Evolutionary conservation across 176 grass and related monocot genomes (phyloP), one percentile per base, ranked within the genome.

Genomic region (Bromus sterilis): DNA sequence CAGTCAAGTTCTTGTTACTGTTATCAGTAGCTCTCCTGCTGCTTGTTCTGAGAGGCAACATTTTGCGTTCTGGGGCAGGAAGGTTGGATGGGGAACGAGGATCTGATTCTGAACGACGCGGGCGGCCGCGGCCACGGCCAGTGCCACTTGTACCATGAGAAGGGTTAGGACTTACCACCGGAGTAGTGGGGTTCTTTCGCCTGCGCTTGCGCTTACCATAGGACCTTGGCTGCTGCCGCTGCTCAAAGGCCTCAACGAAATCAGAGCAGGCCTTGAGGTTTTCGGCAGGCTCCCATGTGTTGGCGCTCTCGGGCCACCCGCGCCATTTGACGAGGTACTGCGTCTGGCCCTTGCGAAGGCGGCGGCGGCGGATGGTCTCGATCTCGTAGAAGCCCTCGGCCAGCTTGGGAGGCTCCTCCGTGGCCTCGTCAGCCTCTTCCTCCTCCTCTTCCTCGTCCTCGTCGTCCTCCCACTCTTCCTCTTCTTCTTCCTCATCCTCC

Each of bases 241-340:
- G 77, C 74, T 98, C 89, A 16, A 93, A 98, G 46, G 88, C 81
- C 21, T 91, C 88, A 62, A 98, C 62, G 43, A 98, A 81, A 34
- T 91, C 95, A 1, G 86, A 75, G 81, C 90, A 94, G 32, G 74
- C 83, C 66, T 88, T 87, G 23, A 95, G 77, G 34, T 98, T 93
- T 64, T 95, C 90, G 30, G 76, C 53, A 61, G 95, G 90, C 76
- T 95, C 95, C 92, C 88, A 98, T 72, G 95, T 98, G 76, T 91
- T 98, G 16, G 90, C 90, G 11, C 81, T 89, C 73, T 98, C 92
- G 1, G 88, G 92, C 88, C 93, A 98, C 11, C 83, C 81, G 34
- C 88, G 88, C 95, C 96, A 98, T 87, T 98, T 98, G 61, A 98
- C 91, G 32, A 95, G 96, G 75, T 98, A 98, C 72, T 98, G 96